Conservation (phyloP, 2,329 filamentous ascomycete species). For the Fusarium marasasianum region DNA sequence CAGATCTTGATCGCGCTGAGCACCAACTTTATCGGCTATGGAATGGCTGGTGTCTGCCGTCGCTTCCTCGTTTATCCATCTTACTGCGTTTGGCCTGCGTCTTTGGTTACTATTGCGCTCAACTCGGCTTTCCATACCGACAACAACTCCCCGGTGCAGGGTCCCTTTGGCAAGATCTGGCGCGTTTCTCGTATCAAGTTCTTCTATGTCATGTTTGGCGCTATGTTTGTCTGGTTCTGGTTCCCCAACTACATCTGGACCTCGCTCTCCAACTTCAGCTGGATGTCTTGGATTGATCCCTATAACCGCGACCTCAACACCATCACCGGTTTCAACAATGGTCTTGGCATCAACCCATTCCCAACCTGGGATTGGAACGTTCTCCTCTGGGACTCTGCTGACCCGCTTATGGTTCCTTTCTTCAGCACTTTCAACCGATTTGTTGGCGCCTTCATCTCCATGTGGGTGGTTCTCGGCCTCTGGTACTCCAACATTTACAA, state of each 20-base stretch:
- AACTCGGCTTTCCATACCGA: conserved; percentile 63
- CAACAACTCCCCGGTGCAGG: conserved; percentile 51
- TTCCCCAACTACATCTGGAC: conserved; percentile 65
- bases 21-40: conserved; percentile 69
- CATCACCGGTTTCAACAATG: conserved; percentile 56
- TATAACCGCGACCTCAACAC: conserved; percentile 54
- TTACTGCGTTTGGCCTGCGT: conserved; percentile 67
- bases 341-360: conserved; percentile 57
- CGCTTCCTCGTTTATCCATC: conserved; percentile 65
- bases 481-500: conserved; percentile 70
- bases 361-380: conserved; percentile 62
- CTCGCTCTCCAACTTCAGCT: conserved; percentile 63
- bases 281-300: conserved; percentile 66
- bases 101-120: conserved; percentile 63
- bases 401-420: conserved; percentile 61
- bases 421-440: conserved; percentile 71
- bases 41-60: conserved; percentile 63
- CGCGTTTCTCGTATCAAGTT: conserved; percentile 61
- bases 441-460: conserved; percentile 64
- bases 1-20: conserved; percentile 64
- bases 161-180: conserved; percentile 56
- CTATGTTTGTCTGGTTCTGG: conserved; percentile 69
- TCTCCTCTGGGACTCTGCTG: conserved; percentile 54
- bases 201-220: conserved; percentile 59
- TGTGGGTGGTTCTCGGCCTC: conserved; percentile 63